Evolutionary conservation across 352 stramenopile genomes (phyloP), one percentile per base, ranked within the genome.

Genomic region (Phytophthora aleatoria): DNA sequence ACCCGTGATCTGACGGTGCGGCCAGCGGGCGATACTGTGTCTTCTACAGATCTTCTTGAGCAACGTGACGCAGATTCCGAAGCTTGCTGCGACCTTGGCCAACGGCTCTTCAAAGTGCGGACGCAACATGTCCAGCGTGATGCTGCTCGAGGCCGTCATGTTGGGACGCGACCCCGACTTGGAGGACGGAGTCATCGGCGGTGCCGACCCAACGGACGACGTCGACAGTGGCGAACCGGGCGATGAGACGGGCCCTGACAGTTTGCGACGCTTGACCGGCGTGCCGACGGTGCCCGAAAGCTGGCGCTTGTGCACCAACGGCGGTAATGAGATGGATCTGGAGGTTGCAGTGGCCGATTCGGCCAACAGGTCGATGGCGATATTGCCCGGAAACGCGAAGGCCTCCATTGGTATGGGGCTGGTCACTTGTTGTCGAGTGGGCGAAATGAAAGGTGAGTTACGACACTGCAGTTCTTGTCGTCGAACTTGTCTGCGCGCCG

Each of bases 11-110:
- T 94, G 85, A 15, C 87, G 85, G 63, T 94, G 85, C 20, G 87
- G 87, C 87, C 87, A 95, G 12, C 85, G 84, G 1, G 83, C 77
- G 49, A 95, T 89, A 26, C 85, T 83, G 44, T 92, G 79, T 49
- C 87, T 83, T 26, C 87, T 74, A 63, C 87, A 95, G 57, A 94
- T 92, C 52, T 94, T 94, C 76, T 94, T 95, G 11, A 95, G 73
- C 26, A 95, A 63, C 27, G 87, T 95, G 13, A 91, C 83, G 50
- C 87, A 94, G 62, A 95, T 93, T 15, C 87, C 83, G 57, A 95
- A 94, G 28, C 50, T 57, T 55, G 89, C 76, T 1, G 85, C 85
- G 38, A 95, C 85, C 50, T 92, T 83, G 27, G 82, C 84, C 38
- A 95, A 63, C 13, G 87, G 87, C 65, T 92, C 81, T 68, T 95